These are phyloP conservation scores for Xylariaceae sp. DNA, from an alignment of 2,329 filamentous ascomycete genomes.

Conservation along the genomic window DNA sequence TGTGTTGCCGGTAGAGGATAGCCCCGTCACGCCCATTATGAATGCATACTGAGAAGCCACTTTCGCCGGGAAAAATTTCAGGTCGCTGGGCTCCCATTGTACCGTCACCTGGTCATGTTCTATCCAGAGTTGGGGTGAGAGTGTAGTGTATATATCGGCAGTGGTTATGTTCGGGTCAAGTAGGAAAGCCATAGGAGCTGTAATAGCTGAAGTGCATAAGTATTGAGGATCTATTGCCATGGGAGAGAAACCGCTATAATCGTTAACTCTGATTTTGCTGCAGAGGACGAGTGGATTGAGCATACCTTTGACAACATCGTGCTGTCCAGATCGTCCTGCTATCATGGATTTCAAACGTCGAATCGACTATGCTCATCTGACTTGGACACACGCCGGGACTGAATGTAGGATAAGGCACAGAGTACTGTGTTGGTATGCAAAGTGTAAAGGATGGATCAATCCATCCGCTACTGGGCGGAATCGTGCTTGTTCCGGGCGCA, in stretches of 20 bases:
- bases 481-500: constrained; percentile 33
- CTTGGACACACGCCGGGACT: constrained; percentile 40
- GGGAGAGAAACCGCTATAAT: constrained; percentile 36
- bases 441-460: constrained; percentile 38
- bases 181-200: constrained; percentile 38
- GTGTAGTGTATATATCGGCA: constrained; percentile 38
- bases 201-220: constrained; percentile 38
- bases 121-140: constrained; percentile 35
- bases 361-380: constrained; percentile 36
- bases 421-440: constrained; percentile 39
- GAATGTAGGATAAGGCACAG: constrained; percentile 33
- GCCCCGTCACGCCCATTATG: constrained; percentile 34
- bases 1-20: constrained; percentile 7
- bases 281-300: background rate
- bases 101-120: constrained; percentile 40
- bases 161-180: constrained; percentile 39
- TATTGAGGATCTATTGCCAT: constrained; percentile 25
- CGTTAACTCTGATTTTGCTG: constrained; percentile 12
- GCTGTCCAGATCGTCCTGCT: constrained; percentile 35
- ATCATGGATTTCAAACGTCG: constrained; percentile 17
- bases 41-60: constrained; percentile 34
- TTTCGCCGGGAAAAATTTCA: constrained; percentile 30
- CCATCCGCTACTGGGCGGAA: constrained; percentile 41
- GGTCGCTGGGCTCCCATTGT: constrained; percentile 36
- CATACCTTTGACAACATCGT: constrained; percentile 40